phyloP scores from a whole-genome alignment of 108 stramenopile genomes.

The Skeletonema menzelii region DNA sequence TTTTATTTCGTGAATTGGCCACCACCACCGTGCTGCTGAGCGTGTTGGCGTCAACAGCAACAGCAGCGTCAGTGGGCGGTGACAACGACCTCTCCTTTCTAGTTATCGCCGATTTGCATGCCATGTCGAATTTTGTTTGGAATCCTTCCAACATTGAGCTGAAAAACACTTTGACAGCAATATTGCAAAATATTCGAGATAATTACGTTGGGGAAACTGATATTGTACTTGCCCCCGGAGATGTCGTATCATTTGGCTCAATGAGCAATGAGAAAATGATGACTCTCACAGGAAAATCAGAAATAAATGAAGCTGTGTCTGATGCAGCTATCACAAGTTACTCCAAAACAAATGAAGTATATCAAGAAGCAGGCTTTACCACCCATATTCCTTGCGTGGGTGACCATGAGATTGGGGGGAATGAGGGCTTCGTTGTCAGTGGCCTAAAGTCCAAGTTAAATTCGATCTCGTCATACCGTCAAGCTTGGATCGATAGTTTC shows the following conservation, averaged over 20 bases:
- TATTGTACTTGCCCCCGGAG: not conserved
- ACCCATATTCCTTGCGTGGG: not conserved
- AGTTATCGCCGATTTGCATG: not conserved
- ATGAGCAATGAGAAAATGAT: not conserved
- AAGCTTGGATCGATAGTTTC: not conserved
- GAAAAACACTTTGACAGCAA: not conserved
- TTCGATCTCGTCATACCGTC: not conserved
- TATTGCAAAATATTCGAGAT: not conserved
- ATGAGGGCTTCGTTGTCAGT: not conserved
- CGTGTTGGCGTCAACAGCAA: not conserved
- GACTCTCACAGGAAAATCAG: not conserved
- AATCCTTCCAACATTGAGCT: not conserved
- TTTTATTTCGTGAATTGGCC: too few species aligned
- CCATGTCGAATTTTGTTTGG: not conserved
- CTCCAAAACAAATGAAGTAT: not conserved
- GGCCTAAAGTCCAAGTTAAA: not conserved
- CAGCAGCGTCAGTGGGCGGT: not conserved
- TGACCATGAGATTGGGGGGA: slow-evolving; percentile 10
- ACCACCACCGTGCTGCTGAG: not conserved
- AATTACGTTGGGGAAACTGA: not conserved
- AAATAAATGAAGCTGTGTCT: not conserved
- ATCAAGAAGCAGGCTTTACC: not conserved
- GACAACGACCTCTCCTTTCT: not conserved
- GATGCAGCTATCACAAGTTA: not conserved
- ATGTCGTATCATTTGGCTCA: slow-evolving; percentile 1